These are phyloP conservation scores for Mucuna pruriens DNA, from an alignment of 306 rosid species.

Conservation along the genomic window DNA sequence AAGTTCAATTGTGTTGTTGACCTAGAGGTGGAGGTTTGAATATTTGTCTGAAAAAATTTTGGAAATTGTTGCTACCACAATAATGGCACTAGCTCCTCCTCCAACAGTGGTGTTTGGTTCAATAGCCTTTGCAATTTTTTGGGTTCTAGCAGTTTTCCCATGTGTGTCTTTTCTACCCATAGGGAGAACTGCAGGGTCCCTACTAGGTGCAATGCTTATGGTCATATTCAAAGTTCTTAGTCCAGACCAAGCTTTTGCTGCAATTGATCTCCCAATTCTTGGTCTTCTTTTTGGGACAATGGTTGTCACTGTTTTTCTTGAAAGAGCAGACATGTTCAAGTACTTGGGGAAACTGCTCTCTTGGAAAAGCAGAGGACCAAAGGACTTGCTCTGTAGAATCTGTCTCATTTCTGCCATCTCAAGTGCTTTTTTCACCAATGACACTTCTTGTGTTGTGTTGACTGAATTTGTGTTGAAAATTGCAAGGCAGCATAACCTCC, in stretches of 20 bases:
- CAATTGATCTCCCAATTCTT: slow-evolving; percentile 82
- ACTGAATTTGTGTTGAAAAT: slow-evolving; percentile 87
- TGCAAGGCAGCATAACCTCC: slow-evolving; percentile 85
- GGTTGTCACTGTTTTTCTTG: slow-evolving; percentile 92
- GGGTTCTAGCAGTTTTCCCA: slow-evolving; percentile 91
- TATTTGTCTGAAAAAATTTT: neutral
- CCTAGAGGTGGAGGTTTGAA: neutral
- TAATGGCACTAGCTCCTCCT: slow-evolving; percentile 69
- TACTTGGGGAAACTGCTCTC: slow-evolving; percentile 80
- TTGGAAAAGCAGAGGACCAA: slow-evolving; percentile 87
- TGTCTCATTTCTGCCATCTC: slow-evolving; percentile 85
- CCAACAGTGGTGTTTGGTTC: slow-evolving; percentile 78
- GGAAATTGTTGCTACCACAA: slow-evolving; percentile 22
- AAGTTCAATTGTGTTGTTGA: neutral
- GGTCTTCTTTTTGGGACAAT: slow-evolving; percentile 96
- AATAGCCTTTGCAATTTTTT: slow-evolving; percentile 71
- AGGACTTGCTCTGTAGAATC: slow-evolving; percentile 78
- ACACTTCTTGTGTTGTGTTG: slow-evolving; percentile 84
- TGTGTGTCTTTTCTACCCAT: slow-evolving; percentile 83
- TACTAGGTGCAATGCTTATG: slow-evolving; percentile 90
- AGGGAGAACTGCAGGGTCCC: slow-evolving; percentile 94
- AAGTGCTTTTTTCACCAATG: slow-evolving; percentile 89
- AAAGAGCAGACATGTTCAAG: slow-evolving; percentile 87
- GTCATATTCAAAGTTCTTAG: slow-evolving; percentile 66
- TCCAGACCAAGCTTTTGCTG: slow-evolving; percentile 78